Percentiles rank a stretch among this genome's conserved stretches.
Evolutionary conservation across 306 rosid genomes (phyloP).

Genomic region (Psophocarpus tetragonolobus): DNA sequence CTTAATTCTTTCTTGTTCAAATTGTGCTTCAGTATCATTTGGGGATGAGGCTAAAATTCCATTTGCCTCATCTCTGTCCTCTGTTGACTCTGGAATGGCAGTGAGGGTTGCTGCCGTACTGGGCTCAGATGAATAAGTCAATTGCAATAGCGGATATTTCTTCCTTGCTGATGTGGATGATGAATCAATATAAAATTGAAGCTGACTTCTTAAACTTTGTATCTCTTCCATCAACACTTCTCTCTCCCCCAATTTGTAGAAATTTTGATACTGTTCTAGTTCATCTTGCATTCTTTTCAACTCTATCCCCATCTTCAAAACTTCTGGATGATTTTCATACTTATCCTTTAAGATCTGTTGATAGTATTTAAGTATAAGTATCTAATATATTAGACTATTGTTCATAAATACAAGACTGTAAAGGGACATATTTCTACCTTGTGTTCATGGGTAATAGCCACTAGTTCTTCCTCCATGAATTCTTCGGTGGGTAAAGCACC

Average conservation of each 20-base stretch:
- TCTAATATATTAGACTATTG: background rate
- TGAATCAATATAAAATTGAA: conserved; percentile 73
- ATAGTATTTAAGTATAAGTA: conserved; percentile 37
- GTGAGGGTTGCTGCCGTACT: conserved; percentile 52
- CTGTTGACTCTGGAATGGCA: conserved; percentile 64
- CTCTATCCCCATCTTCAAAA: conserved; percentile 75
- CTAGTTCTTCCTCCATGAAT: conserved; percentile 81
- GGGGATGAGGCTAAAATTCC: conserved; percentile 54
- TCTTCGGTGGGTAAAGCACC: conserved; percentile 91
- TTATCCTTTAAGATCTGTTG: conserved; percentile 84
- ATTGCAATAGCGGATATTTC: conserved; percentile 61
- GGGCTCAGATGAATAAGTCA: conserved; percentile 62
- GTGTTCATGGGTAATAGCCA: conserved; percentile 69
- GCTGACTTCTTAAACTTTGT: conserved; percentile 91
- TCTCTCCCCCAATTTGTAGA: conserved; percentile 82
- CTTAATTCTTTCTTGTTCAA: conserved; percentile 76
- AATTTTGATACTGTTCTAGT: conserved; percentile 67
- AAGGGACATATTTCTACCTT: conserved; percentile 57
- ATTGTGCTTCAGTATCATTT: conserved; percentile 52
- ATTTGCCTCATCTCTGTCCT: conserved; percentile 49
- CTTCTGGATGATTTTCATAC: conserved; percentile 91
- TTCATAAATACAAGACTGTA: conserved; percentile 1
- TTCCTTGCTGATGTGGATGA: conserved; percentile 59
- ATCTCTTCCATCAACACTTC: conserved; percentile 96
- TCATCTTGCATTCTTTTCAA: conserved; percentile 75